Evolutionary conservation across 768 basidiomycete species (phyloP).

Genomic region (Rhizopogon sp.): DNA sequence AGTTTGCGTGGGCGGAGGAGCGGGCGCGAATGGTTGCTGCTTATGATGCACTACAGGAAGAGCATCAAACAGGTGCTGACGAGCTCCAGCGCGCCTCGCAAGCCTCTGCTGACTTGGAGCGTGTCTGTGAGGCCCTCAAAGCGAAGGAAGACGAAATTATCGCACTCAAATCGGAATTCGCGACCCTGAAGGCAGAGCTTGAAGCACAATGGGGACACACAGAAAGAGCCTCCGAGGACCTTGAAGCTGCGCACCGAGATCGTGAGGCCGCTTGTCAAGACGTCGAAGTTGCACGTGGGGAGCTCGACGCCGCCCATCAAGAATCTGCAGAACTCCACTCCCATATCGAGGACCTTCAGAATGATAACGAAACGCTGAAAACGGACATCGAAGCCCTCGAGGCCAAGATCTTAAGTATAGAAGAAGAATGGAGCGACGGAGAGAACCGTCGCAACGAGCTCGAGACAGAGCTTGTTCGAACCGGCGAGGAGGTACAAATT

Average conservation of each 20-base stretch:
- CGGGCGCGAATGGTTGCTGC: slow-evolving; percentile 38
- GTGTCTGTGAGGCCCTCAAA: slow-evolving; percentile 33
- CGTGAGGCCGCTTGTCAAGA: slow-evolving; percentile 16
- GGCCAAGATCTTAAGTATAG: slow-evolving; percentile 39
- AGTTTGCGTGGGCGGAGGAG: slow-evolving; percentile 49
- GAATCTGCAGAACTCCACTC: not conserved
- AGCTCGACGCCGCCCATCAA: slow-evolving; percentile 21
- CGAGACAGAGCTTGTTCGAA: slow-evolving; percentile 49
- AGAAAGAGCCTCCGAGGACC: slow-evolving; percentile 48
- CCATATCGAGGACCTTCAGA: not conserved
- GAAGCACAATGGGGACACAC: slow-evolving; percentile 70
- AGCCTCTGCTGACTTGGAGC: slow-evolving; percentile 24
- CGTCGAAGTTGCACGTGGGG: slow-evolving; percentile 34
- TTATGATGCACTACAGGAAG: slow-evolving; percentile 37
- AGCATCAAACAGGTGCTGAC: slow-evolving; percentile 38
- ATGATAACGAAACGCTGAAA: slow-evolving; percentile 1
- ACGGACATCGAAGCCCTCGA: slow-evolving; percentile 33
- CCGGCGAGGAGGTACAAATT: slow-evolving; percentile 44
- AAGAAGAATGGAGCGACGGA: slow-evolving; percentile 49
- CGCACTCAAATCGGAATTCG: slow-evolving; percentile 48
- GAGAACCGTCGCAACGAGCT: slow-evolving; percentile 53
- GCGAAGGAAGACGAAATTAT: slow-evolving; percentile 39
- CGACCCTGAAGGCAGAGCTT: slow-evolving; percentile 17
- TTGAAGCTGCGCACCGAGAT: slow-evolving; percentile 31
- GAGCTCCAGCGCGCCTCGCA: slow-evolving; percentile 19